Percentiles rank a stretch among this genome's conserved stretches.
These are phyloP conservation scores for Hibiscus trionum DNA, from an alignment of 345 rosid genomes.

Conservation along the genomic window DNA sequence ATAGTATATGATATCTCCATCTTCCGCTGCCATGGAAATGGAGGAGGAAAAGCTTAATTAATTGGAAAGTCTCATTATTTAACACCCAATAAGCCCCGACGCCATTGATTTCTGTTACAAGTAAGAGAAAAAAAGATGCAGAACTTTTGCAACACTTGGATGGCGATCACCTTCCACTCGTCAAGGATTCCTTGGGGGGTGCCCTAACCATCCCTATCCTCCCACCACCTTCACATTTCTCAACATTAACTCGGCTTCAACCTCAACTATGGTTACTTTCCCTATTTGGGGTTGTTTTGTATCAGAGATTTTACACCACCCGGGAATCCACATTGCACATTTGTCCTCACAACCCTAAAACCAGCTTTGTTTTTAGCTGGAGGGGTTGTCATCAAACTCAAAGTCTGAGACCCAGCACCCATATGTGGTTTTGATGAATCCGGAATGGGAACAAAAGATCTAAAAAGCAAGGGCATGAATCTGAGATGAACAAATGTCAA, in stretches of 20 bases:
- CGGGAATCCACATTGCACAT: conserved; percentile 35
- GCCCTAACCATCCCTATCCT: conserved; percentile 27
- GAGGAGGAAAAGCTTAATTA: not conserved
- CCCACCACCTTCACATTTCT: conserved; percentile 10
- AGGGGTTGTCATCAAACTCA: not conserved
- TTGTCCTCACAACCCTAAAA: conserved; percentile 34
- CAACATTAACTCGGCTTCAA: conserved; percentile 17
- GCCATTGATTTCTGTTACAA: conserved; percentile 61
- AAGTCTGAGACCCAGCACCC: conserved; percentile 4
- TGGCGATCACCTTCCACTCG: conserved; percentile 59
- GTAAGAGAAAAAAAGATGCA: conserved; percentile 18
- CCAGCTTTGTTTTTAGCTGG: conserved; percentile 2
- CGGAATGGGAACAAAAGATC: conserved; percentile 17
- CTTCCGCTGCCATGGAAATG: not conserved
- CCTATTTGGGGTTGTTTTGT: not conserved
- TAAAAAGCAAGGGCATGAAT: conserved; percentile 34
- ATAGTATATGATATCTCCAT: no score
- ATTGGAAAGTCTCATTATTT: conserved; percentile 6
- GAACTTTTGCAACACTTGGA: conserved; percentile 86
- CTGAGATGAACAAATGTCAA: conserved; percentile 57
- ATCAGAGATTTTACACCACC: conserved; percentile 1
- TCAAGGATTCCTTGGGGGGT: conserved; percentile 48
- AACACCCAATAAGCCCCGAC: conserved; percentile 19
- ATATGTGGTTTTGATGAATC: not conserved
- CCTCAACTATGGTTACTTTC: conserved; percentile 25